These are phyloP conservation scores for Metroxylon sagu DNA, from an alignment of 176 grass and related monocot species.

Conservation along the genomic window DNA sequence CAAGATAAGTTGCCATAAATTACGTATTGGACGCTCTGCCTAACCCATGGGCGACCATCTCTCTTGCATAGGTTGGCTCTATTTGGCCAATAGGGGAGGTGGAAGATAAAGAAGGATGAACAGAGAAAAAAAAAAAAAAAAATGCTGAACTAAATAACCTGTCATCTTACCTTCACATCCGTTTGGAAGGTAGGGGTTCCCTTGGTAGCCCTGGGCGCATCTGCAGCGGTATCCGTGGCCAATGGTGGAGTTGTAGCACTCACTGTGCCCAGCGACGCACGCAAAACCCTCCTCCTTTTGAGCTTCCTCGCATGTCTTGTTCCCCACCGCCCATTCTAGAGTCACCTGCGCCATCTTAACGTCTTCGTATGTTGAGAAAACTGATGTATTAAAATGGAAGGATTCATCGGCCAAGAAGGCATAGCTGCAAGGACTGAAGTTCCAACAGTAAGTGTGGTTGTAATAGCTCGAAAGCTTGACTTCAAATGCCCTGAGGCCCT, in stretches of 20 bases:
- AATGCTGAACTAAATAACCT: too few relatives aligned
- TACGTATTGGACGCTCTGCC: too few relatives aligned
- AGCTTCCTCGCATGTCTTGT: conserved; percentile 6
- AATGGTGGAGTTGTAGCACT: conserved; percentile 6
- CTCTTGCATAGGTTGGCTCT: too few relatives aligned
- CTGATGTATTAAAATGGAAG: conserved; percentile 1
- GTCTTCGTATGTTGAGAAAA: not conserved
- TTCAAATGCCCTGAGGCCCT: not conserved
- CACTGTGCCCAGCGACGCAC: conserved; percentile 8
- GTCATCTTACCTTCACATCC: conserved; percentile 22
- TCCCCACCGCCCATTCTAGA: conserved; percentile 24
- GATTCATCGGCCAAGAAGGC: conserved; percentile 15
- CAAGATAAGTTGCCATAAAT: too few relatives aligned
- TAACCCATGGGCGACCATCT: too few relatives aligned
- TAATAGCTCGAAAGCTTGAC: not conserved
- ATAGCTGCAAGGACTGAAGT: conserved; percentile 27
- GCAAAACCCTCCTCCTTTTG: too few relatives aligned
- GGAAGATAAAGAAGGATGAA: too few relatives aligned
- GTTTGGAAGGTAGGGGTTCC: conserved; percentile 23
- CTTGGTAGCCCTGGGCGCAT: conserved; percentile 21
- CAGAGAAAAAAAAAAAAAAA: too few relatives aligned
- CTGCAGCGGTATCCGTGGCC: conserved; percentile 18
- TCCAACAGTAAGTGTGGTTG: not conserved
- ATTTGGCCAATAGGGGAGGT: too few relatives aligned
- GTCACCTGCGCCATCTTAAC: not conserved